Percentiles rank a stretch among this genome's conserved stretches.
Evolutionary conservation across 192 early-diverging fungal genomes (phyloP).

Genomic region (Thamnidium elegans): DNA sequence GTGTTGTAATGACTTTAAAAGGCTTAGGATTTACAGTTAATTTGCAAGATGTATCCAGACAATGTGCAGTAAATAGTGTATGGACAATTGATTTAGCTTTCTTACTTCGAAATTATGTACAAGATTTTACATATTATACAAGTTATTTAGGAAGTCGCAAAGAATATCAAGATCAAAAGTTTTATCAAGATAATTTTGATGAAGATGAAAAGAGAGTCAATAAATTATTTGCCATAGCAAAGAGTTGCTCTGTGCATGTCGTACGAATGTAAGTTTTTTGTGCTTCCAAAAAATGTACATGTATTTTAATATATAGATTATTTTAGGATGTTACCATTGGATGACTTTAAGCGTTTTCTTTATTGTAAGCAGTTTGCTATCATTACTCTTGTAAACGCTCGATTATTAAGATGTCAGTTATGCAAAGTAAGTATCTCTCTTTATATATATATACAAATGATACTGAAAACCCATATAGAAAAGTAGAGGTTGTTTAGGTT

Average conservation of each 20-base stretch:
- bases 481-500: constrained; percentile 23
- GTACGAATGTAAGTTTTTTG: constrained; percentile 56
- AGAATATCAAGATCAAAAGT: constrained; percentile 62
- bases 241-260: constrained; percentile 65
- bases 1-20: constrained; percentile 74
- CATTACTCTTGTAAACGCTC: constrained; percentile 77
- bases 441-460: neutral
- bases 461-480: constrained; percentile 6
- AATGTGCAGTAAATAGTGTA: constrained; percentile 60
- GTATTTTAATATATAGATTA: neutral
- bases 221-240: constrained; percentile 73
- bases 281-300: neutral
- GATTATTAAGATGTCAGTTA: constrained; percentile 55
- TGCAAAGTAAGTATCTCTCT: constrained; percentile 48
- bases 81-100: constrained; percentile 93
- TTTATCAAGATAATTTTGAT: constrained; percentile 68
- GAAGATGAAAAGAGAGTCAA: constrained; percentile 74
- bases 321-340: constrained; percentile 60
- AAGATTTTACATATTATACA: constrained; percentile 93
- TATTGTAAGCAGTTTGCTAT: constrained; percentile 70
- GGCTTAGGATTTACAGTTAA: constrained; percentile 57
- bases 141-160: constrained; percentile 79
- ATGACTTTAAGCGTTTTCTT: constrained; percentile 85
- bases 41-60: constrained; percentile 52
- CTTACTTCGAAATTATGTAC: constrained; percentile 64